phyloP scores from a whole-genome alignment of 352 stramenopile species.

The Globisporangium nagaii region DNA sequence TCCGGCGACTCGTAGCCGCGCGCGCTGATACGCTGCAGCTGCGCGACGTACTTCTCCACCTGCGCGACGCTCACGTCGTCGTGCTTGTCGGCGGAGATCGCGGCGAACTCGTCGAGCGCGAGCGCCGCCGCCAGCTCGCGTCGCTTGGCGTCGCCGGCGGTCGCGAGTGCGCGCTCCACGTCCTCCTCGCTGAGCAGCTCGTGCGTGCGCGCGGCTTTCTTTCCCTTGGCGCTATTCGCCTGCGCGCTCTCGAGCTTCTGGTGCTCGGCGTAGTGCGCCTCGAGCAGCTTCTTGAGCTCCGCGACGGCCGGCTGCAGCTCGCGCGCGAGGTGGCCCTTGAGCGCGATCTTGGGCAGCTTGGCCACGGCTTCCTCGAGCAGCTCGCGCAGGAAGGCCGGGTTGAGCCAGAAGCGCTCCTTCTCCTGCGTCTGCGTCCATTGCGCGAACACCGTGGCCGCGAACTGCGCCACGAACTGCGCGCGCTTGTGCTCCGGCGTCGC shows the following conservation, averaged over 20 bases:
- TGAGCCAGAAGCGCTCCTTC: conserved; percentile 46
- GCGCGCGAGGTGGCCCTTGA: conserved; percentile 39
- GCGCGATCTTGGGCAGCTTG: conserved; percentile 44
- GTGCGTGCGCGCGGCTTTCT: not conserved
- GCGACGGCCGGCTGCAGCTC: conserved; percentile 24
- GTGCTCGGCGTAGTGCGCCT: conserved; percentile 23
- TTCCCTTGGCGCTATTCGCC: not conserved
- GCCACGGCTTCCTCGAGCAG: conserved; percentile 53
- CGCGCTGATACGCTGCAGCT: conserved; percentile 31
- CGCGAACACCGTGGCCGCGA: conserved; percentile 43
- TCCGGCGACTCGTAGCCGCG: conserved; percentile 30
- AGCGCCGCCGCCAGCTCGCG: conserved; percentile 25
- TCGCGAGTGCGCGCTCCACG: conserved; percentile 45
- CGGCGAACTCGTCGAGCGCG: conserved; percentile 26
- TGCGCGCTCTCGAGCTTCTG: conserved; percentile 10
- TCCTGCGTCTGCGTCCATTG: conserved; percentile 34
- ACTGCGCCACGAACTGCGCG: conserved; percentile 54
- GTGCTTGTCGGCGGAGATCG: conserved; percentile 6
- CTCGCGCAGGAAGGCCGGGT: conserved; percentile 26
- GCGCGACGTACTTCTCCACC: conserved; percentile 18
- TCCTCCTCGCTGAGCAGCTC: conserved; percentile 46
- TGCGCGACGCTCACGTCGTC: conserved; percentile 1
- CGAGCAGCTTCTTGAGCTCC: conserved; percentile 27
- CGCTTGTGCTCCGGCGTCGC: conserved; percentile 34
- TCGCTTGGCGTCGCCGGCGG: conserved; percentile 17